phyloP scores from a whole-genome alignment of 2,329 filamentous ascomycete species.

The Epichloe elymi region DNA sequence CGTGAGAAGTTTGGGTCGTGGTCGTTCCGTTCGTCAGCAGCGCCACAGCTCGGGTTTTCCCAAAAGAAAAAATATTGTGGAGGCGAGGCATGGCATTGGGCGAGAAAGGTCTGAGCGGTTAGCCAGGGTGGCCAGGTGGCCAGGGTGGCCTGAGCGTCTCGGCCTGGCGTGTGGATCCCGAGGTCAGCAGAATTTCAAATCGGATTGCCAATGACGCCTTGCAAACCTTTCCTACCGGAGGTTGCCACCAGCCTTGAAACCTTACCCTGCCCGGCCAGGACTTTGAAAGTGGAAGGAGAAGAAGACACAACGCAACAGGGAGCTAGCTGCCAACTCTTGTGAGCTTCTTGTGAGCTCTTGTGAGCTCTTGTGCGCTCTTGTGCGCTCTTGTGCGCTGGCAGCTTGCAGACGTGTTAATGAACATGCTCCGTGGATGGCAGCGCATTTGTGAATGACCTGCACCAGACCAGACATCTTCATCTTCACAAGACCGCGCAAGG shows the following conservation, averaged over 20 bases:
- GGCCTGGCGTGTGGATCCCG: neutral
- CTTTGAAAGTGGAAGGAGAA: neutral
- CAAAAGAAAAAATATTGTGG: neutral
- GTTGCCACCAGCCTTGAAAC: neutral
- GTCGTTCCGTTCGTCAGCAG: neutral
- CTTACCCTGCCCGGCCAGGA: neutral
- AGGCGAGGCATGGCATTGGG: neutral
- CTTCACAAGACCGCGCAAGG: neutral
- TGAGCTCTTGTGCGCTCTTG: too few species aligned
- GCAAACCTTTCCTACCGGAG: neutral
- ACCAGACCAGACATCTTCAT: too few species aligned
- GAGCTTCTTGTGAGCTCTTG: too few species aligned
- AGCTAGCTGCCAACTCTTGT: too few species aligned
- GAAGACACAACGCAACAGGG: neutral
- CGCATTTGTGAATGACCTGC: too few species aligned
- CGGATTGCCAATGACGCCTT: neutral
- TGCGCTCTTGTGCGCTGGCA: too few species aligned
- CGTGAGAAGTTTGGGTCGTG: neutral
- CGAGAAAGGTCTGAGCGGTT: neutral
- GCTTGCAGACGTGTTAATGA: too few species aligned
- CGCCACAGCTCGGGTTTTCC: neutral
- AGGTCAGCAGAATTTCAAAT: neutral
- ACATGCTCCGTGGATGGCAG: too few species aligned
- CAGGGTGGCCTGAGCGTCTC: neutral
- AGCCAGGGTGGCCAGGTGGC: neutral